Conservation (phyloP, 202 grass and related monocot species). For the Setaria italica region DNA sequence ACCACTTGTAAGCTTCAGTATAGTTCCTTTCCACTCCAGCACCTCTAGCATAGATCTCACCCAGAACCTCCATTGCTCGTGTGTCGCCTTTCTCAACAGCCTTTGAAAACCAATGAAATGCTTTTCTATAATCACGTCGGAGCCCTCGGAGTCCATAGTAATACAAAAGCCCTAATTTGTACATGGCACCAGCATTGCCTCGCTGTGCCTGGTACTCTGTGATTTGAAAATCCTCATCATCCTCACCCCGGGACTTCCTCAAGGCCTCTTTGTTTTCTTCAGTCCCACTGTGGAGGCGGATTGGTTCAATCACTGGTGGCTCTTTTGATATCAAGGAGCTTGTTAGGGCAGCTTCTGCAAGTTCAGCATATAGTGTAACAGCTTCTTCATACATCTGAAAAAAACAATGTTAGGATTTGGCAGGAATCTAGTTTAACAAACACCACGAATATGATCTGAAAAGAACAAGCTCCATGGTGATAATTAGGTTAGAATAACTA, state of each 20-base stretch:
- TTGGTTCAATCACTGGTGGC: constrained; percentile 74
- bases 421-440: not conserved
- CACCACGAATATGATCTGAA: constrained; percentile 3
- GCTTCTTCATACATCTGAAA: constrained; percentile 95
- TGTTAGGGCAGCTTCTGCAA: constrained; percentile 86
- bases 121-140: constrained; percentile 77
- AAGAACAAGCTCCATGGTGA: constrained; percentile 17
- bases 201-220: constrained; percentile 87
- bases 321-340: constrained; percentile 95
- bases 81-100: constrained; percentile 85
- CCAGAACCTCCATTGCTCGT: constrained; percentile 80
- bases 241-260: constrained; percentile 88
- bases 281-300: constrained; percentile 88
- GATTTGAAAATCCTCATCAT: constrained; percentile 97
- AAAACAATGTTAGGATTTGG: constrained; percentile 29
- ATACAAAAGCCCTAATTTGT: constrained; percentile 88
- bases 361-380: constrained; percentile 85
- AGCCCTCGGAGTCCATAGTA: constrained; percentile 95
- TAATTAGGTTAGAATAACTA: constrained; percentile 15
- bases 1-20: constrained; percentile 89
- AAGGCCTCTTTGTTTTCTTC: constrained; percentile 96
- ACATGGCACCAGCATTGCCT: constrained; percentile 82
- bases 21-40: constrained; percentile 96
- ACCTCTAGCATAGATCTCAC: constrained; percentile 96
- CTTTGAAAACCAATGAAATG: constrained; percentile 88